phyloP scores from a whole-genome alignment of 495 filamentous ascomycete species.

The Chaetomidium leptoderma region DNA sequence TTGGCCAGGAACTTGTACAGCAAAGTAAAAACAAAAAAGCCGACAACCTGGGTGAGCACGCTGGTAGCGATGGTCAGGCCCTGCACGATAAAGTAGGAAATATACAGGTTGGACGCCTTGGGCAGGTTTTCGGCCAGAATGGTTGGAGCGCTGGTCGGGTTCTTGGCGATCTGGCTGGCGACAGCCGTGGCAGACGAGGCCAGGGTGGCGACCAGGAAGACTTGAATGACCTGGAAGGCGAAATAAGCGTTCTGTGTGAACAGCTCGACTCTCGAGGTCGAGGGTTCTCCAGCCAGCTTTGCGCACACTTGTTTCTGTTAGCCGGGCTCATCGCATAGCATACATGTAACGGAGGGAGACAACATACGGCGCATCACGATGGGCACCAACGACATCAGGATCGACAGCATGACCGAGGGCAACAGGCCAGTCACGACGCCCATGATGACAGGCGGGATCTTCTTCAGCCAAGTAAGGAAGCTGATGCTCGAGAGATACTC shows the following conservation, averaged over 20 bases:
- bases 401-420: slow-evolving; percentile 70
- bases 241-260: slow-evolving; percentile 92
- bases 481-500: slow-evolving; percentile 55
- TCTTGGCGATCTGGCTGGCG: slow-evolving; percentile 55
- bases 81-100: slow-evolving; percentile 91
- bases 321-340: not conserved
- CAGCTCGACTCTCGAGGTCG: slow-evolving; percentile 72
- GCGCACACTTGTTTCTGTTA: slow-evolving; percentile 52
- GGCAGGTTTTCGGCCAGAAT: slow-evolving; percentile 75
- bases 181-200: slow-evolving; percentile 67
- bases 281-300: slow-evolving; percentile 73
- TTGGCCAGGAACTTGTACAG: slow-evolving; percentile 62
- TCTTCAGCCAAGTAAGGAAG: slow-evolving; percentile 70
- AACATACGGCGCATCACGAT: slow-evolving; percentile 63
- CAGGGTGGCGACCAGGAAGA: slow-evolving; percentile 84
- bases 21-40: slow-evolving; percentile 70
- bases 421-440: slow-evolving; percentile 84
- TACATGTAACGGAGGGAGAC: not conserved
- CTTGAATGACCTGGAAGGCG: slow-evolving; percentile 89
- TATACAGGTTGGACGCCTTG: slow-evolving; percentile 85
- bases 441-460: slow-evolving; percentile 65
- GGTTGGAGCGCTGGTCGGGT: slow-evolving; percentile 56
- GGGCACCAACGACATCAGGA: slow-evolving; percentile 87
- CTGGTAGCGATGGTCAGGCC: slow-evolving; percentile 78
- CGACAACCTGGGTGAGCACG: slow-evolving; percentile 70